A percentile compares a stretch with the other conserved stretches of the same genome.
These are phyloP conservation scores for Ogataea naganishii DNA, from an alignment of 805 yeast genomes.

Conservation along the genomic window DNA sequence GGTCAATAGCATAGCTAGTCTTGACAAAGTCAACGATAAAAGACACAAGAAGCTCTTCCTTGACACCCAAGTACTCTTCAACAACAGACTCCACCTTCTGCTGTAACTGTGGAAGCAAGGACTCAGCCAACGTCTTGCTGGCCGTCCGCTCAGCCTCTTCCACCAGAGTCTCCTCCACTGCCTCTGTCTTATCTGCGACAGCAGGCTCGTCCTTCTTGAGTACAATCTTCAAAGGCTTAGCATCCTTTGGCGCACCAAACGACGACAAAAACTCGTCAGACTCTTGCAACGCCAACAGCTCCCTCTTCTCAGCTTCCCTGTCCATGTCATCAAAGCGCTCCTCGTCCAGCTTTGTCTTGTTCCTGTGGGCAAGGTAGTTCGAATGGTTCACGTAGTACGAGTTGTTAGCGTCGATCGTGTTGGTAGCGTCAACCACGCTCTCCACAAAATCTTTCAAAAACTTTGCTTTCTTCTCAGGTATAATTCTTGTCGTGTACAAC, in stretches of 20 bases:
- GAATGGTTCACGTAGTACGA: conserved; percentile 32
- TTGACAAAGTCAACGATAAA: conserved; percentile 32
- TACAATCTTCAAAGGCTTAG: conserved; percentile 14
- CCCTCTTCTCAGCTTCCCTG: conserved; percentile 25
- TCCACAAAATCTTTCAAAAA: conserved; percentile 22
- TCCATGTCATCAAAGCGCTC: conserved; percentile 33
- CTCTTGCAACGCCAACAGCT: conserved; percentile 9
- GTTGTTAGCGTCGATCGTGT: conserved; percentile 24
- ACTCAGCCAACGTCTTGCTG: conserved; percentile 8
- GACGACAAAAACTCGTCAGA: conserved; percentile 10
- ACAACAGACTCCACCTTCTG: conserved; percentile 32
- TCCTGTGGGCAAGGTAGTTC: conserved; percentile 33
- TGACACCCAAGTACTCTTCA: conserved; percentile 44
- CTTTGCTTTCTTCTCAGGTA: conserved; percentile 13
- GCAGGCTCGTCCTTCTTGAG: conserved; percentile 10
- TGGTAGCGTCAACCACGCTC: conserved; percentile 11
- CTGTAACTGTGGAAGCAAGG: conserved; percentile 18
- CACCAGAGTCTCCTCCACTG: conserved; percentile 1
- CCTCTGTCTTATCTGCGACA: conserved; percentile 2
- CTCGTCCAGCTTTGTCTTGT: conserved; percentile 29
- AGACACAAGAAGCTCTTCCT: conserved; percentile 40
- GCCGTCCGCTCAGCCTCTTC: neutral
- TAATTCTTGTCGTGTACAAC: conserved; percentile 10
- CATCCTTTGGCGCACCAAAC: conserved; percentile 5
- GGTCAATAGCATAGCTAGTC: conserved; percentile 22